Percentiles rank a stretch among this genome's conserved stretches.
Evolutionary conservation across 768 basidiomycete genomes (phyloP).

Genomic region (Pilatotrama ljubarskyi): DNA sequence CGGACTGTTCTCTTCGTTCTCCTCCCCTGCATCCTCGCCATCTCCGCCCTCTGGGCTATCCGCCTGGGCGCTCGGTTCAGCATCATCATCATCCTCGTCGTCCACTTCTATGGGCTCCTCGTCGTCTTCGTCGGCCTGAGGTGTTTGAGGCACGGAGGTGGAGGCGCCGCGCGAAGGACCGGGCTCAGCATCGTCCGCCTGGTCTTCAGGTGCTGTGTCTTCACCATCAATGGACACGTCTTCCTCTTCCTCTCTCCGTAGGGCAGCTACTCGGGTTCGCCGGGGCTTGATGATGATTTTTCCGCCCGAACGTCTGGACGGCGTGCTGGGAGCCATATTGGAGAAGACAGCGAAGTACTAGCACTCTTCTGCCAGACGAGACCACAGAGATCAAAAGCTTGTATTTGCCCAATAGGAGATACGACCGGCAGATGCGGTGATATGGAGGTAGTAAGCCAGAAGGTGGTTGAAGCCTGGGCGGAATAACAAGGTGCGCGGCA

Average conservation of each 20-base stretch:
- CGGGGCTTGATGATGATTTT: constrained; percentile 47
- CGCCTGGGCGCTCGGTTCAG: constrained; percentile 34
- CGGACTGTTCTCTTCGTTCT: constrained; percentile 22
- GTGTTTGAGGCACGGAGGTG: constrained; percentile 10
- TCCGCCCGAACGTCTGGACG: constrained; percentile 17
- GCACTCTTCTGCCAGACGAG: no score
- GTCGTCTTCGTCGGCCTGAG: constrained; percentile 16
- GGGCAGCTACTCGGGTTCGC: constrained; percentile 20
- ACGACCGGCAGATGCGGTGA: no score
- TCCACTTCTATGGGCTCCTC: constrained; percentile 23
- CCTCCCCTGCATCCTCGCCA: constrained; percentile 31
- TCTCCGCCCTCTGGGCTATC: constrained; percentile 34
- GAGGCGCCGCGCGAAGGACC: constrained; percentile 7
- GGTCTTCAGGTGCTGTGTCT: constrained; percentile 34
- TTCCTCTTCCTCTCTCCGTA: constrained; percentile 10
- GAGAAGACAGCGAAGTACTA: no score
- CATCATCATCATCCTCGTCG: constrained; percentile 31
- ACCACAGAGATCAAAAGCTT: no score
- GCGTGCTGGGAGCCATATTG: constrained; percentile 20
- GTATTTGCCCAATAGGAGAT: no score
- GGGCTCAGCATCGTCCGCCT: constrained; percentile 8
- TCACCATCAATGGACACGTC: constrained; percentile 24
- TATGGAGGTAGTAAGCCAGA: no score
- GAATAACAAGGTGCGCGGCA: no score
- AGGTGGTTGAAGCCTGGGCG: no score